Base-by-base conservation (phyloP, 2,329 filamentous ascomycete species). In the Beauveria asiatica region DNA sequence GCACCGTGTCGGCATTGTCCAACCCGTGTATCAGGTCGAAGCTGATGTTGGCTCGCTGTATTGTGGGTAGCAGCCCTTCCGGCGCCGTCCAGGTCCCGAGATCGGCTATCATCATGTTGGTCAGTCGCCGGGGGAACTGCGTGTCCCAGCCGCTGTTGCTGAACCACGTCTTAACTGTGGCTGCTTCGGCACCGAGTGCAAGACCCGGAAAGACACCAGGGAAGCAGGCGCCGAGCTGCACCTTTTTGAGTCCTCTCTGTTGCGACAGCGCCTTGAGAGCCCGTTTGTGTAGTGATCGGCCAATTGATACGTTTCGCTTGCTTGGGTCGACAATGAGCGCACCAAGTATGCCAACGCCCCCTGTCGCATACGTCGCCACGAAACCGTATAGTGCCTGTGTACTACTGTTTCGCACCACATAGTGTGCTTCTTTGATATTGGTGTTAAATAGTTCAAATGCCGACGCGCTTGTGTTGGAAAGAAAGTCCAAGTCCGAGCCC, bases 351-450 rank as follows among this genome's bases (percentile, higher is more conserved):
- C 90, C 91, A 5, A 86, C 86, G 1, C 75, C 75, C 45, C 84
- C 84, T 68, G 89, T 85, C 70, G 84, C 92, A 70, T 96, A 97
- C 0, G 92, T 96, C 0, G 92, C 88, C 68, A 89, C 93, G 72
- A 97, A 97, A 2, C 92, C 92, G 69, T 96, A 97, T 0, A 97
- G 76, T 0, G 90, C 90, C 64, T 91, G 88, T 0, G 92, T 97
- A 71, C 89, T 96, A 75, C 90, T 95, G 70, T 97, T 97, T 21
- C 92, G 84, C 37, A 97, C 92, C 9, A 97, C 92, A 69, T 93
- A 96, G 71, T 97, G 92, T 0, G 86, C 79, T 72, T 96, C 91
- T 60, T 89, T 84, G 30, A 96, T 81, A 50, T 86, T 83, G 1
- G 83, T 78, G 65, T 86, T 85, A 64, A 81, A 83, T 2, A 96